A percentile compares a stretch with the other conserved stretches of the same genome.
These are phyloP conservation scores for Malus sylvestris DNA, from an alignment of 306 rosid genomes.

Conservation along the genomic window DNA sequence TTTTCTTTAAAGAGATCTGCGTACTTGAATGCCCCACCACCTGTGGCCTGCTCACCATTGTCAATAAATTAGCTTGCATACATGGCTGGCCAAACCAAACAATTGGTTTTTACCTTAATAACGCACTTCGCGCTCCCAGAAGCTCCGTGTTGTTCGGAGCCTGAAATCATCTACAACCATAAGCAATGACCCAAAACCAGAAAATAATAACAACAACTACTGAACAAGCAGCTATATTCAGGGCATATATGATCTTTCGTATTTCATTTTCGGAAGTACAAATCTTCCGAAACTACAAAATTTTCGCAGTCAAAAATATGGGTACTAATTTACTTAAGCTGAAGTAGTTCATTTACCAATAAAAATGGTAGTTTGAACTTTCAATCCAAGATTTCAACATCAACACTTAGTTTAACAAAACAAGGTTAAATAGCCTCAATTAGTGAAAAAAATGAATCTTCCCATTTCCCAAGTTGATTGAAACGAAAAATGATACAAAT, in stretches of 20 bases:
- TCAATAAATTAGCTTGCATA: slow-evolving; percentile 14
- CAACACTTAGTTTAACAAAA: neutral
- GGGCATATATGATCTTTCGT: neutral
- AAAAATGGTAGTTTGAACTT: neutral
- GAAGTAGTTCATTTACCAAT: neutral
- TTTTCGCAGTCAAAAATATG: neutral
- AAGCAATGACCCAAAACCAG: slow-evolving; percentile 33
- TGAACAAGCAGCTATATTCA: neutral
- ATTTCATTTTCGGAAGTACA: neutral
- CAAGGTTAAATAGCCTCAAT: neutral
- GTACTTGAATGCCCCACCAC: slow-evolving; percentile 82
- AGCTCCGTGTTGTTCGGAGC: slow-evolving; percentile 37
- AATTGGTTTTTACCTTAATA: slow-evolving; percentile 48
- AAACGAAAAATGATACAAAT: neutral
- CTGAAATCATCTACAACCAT: slow-evolving; percentile 41
- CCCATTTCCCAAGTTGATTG: neutral
- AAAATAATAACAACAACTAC: neutral
- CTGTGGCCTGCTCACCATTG: slow-evolving; percentile 76
- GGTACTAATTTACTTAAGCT: neutral
- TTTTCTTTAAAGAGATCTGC: slow-evolving; percentile 78
- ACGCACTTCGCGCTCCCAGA: slow-evolving; percentile 34
- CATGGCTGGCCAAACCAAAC: slow-evolving; percentile 3
- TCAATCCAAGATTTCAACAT: neutral
- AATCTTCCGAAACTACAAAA: neutral
- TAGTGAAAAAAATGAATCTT: neutral